phyloP scores from a whole-genome alignment of 2,329 filamentous ascomycete genomes.

The Xylaria sp. region DNA sequence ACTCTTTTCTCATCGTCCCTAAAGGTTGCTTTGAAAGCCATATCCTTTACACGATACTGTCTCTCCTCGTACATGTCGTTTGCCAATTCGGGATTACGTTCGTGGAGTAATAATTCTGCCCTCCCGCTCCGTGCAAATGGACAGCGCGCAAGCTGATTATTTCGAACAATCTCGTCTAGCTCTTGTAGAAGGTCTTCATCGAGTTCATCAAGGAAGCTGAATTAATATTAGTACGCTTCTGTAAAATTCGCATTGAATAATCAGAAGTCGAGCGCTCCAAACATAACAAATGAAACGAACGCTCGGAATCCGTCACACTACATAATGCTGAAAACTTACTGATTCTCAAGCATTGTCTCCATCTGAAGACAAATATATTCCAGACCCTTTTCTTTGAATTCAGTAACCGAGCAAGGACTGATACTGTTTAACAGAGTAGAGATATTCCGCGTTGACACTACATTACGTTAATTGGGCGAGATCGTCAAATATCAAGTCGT shows the following conservation, averaged over 20 bases:
- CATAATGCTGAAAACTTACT: constrained; percentile 51
- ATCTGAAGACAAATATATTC: constrained; percentile 94
- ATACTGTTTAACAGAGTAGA: constrained; percentile 87
- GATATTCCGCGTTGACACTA: constrained; percentile 84
- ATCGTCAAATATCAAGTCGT: neutral
- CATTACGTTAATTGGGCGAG: constrained; percentile 39
- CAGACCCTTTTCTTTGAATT: constrained; percentile 88
- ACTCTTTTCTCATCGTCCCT: constrained; percentile 73
- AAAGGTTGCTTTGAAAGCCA: constrained; percentile 73
- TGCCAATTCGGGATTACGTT: constrained; percentile 71
- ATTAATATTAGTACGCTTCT: constrained; percentile 31
- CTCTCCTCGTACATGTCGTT: constrained; percentile 75
- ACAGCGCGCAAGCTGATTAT: constrained; percentile 82
- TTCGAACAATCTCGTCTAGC: constrained; percentile 81
- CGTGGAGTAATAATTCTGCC: constrained; percentile 72
- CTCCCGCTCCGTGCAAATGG: constrained; percentile 82
- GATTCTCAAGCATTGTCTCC: constrained; percentile 91
- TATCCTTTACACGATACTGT: constrained; percentile 77
- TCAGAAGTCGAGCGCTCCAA: neutral
- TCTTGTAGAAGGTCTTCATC: constrained; percentile 85
- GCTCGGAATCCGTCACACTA: neutral
- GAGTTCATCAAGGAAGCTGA: constrained; percentile 78
- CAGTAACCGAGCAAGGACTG: constrained; percentile 81
- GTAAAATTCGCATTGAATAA: neutral
- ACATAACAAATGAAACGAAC: constrained; percentile 47